These are phyloP conservation scores for Uncinocarpus reesii DNA, from an alignment of 2,329 filamentous ascomycete genomes.

Conservation along the genomic window DNA sequence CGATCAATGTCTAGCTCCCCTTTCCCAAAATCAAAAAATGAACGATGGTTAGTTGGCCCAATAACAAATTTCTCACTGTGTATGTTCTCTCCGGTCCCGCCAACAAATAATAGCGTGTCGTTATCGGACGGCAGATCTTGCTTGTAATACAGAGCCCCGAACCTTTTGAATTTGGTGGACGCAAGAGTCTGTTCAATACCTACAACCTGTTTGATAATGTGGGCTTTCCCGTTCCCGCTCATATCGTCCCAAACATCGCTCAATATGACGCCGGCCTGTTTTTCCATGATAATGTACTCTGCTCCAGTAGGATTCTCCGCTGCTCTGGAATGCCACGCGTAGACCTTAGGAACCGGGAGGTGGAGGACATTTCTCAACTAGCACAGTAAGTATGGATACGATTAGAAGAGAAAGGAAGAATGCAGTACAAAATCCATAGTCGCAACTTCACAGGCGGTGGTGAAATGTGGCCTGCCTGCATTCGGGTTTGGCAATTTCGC, in stretches of 20 bases:
- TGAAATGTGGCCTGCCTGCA: slow-evolving; percentile 2
- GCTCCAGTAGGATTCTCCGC: slow-evolving; percentile 18
- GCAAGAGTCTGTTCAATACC: slow-evolving; percentile 18
- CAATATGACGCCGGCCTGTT: slow-evolving; percentile 16
- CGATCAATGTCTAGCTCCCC: slow-evolving; percentile 18
- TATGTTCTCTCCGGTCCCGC: slow-evolving; percentile 11
- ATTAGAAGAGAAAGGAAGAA: slow-evolving; percentile 7
- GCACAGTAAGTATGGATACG: slow-evolving; percentile 26
- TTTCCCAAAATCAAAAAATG: slow-evolving; percentile 20
- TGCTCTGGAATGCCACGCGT: slow-evolving; percentile 15
- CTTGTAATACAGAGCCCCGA: slow-evolving; percentile 20
- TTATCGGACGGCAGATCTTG: slow-evolving; percentile 15
- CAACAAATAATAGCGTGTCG: slow-evolving; percentile 13
- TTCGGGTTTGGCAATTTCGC: slow-evolving; percentile 14
- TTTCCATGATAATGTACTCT: slow-evolving; percentile 22
- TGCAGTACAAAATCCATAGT: slow-evolving; percentile 21
- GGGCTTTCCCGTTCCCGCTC: slow-evolving; percentile 20
- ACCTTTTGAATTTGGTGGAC: slow-evolving; percentile 17
- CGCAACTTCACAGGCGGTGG: slow-evolving; percentile 12
- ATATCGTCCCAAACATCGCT: slow-evolving; percentile 19
- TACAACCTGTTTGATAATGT: slow-evolving; percentile 18
- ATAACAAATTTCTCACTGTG: slow-evolving; percentile 16
- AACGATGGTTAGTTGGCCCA: slow-evolving; percentile 19
- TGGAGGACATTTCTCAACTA: slow-evolving; percentile 22
- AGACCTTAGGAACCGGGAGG: slow-evolving; percentile 18